Base-by-base conservation (phyloP, 805 yeast genomes). In the Metschnikowia shivogae region DNA sequence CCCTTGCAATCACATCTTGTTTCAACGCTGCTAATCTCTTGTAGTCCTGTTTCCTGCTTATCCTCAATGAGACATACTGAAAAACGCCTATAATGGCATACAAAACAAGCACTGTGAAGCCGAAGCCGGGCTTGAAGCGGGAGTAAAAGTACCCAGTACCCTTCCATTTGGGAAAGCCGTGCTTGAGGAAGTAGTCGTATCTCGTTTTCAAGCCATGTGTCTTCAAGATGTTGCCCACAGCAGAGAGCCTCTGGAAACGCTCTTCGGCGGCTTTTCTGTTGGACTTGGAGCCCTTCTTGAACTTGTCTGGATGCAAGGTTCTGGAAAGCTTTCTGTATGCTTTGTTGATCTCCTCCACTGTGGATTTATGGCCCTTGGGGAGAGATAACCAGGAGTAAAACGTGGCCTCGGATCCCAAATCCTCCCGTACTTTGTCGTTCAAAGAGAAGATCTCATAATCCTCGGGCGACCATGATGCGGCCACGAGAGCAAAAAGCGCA, bases 141-240 rank as follows among this genome's bases (percentile, higher is more conserved):
- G 78, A 61, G 61, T 84, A 79, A 50, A 72, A 72, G 70, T 85
- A 79, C 43, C 80, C 87, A 17, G 81, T 74, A 12, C 82, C 87
- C 46, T 81, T 81, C 77, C 86, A 88, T 49, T 75, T 73, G 6
- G 99, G 98, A 66, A 93, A 92, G 6, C 98, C 97, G 54, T 80
- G 77, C 35, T 78, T 72, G 43, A 86, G 70, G 65, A 87, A 93
- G 63, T 80, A 89, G 63, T 93, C 98, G 63, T 93, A 93, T 6
- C 89, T 74, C 50, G 82, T 78, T 46, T 73, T 73, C 44, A 79
- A 77, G 20, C 77, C 66, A 19, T 58, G 61, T 45, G 71, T 73
- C 53, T 92, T 75, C 39, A 90, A 70, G 44, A 90, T 82, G 57
- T 85, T 80, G 29, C 89, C 84, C 19, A 88, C 86, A 24, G 82